Conservation (phyloP, 305 asterid genomes). For the Vinca major region DNA sequence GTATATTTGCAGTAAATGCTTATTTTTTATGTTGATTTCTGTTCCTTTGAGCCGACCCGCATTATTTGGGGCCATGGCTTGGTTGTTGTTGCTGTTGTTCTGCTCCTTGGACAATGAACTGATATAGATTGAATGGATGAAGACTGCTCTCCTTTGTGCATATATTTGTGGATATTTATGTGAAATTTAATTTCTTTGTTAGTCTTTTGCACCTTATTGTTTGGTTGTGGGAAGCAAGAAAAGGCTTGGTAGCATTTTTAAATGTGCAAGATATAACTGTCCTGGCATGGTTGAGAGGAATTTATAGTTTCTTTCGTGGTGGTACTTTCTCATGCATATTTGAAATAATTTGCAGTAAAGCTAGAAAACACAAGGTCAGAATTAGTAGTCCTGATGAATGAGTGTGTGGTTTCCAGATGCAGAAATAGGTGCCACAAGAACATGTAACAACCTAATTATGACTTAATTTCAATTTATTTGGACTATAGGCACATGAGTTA, state of each 20-base stretch:
- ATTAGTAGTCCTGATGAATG: background rate
- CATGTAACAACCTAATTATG: background rate
- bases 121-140: background rate
- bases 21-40: background rate
- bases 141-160: background rate
- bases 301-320: background rate
- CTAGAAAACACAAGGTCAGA: background rate
- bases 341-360: background rate
- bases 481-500: background rate
- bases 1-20: background rate
- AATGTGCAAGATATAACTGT: background rate
- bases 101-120: background rate
- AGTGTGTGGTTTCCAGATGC: background rate
- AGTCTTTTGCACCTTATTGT: background rate
- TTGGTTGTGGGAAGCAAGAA: background rate
- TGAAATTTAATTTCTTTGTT: background rate
- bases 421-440: background rate
- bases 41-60: background rate
- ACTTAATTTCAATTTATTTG: background rate
- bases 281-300: background rate
- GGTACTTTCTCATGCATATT: background rate
- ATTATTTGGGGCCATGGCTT: too few relatives aligned
- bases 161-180: background rate
- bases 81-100: too few relatives aligned
- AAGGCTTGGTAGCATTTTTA: background rate